phyloP scores from a whole-genome alignment of 306 rosid genomes.

The Canavalia ensiformis region DNA sequence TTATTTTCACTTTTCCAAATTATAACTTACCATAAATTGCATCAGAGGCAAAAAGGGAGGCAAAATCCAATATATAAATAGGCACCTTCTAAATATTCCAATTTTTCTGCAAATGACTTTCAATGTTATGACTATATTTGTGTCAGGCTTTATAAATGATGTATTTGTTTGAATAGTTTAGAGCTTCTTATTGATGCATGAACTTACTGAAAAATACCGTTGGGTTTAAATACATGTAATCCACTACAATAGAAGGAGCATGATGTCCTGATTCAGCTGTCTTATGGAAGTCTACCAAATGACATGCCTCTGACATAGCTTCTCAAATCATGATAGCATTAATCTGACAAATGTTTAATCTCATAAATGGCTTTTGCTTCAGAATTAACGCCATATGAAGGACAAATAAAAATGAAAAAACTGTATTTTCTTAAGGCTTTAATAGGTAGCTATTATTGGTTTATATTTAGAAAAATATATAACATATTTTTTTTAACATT shows the following conservation, averaged over 20 bases:
- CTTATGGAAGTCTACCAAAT: too few species aligned
- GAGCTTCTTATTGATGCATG: slow-evolving; percentile 67
- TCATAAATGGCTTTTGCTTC: slow-evolving; percentile 32
- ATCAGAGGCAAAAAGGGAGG: not conserved
- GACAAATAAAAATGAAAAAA: too few species aligned
- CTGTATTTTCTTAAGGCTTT: not conserved
- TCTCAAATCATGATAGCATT: slow-evolving; percentile 95
- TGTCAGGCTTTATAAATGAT: slow-evolving; percentile 33
- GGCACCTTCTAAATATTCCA: slow-evolving; percentile 19
- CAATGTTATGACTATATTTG: slow-evolving; percentile 27
- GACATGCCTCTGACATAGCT: slow-evolving; percentile 99
- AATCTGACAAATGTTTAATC: slow-evolving; percentile 77
- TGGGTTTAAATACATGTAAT: too few species aligned
- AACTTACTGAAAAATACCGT: too few species aligned
- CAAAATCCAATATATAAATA: not conserved
- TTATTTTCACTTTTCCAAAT: not conserved
- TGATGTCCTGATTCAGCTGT: too few species aligned
- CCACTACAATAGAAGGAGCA: too few species aligned
- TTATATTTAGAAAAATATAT: not conserved
- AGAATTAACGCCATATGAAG: not conserved
- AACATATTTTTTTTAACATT: too few species aligned
- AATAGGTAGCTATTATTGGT: too few species aligned
- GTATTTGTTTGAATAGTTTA: slow-evolving; percentile 42
- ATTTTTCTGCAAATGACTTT: slow-evolving; percentile 8
- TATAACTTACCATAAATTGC: not conserved